Evolutionary conservation across 2,329 filamentous ascomycete species (phyloP), one percentile per base, ranked within the genome.

Genomic region (Talaromyces sp.): DNA sequence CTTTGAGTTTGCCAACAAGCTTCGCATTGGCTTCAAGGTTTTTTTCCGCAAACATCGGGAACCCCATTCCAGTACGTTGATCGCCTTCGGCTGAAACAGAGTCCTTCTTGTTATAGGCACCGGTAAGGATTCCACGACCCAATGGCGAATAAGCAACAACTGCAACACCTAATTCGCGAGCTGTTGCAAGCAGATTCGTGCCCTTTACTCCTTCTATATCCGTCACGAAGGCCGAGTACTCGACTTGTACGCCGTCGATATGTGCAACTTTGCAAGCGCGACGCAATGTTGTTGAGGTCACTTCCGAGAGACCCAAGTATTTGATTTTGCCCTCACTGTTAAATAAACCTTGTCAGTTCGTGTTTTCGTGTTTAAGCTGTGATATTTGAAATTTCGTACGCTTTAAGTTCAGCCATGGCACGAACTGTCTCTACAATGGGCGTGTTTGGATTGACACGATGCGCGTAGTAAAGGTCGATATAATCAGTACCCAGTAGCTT

Each of bases 201-300:
- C 63, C 63, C 13, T 11, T 35, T 16, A 82, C 13, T 27, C 37
- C 60, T n/a, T 86, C 84, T 50, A 86, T 84, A 47, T 84, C 82
- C 7, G 79, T 72, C 1, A 76, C 75, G 69, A 84, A 85, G 0
- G 81, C 78, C 3, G 77, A 82, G 72, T 83, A 86, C 69, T 86
- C 84, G 57, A 84, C 78, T 73, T 87, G 83, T n/a, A 83, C 80
- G 9, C 81, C 82, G 4, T 80, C 74, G 62, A 87, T 82, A 6
- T 79, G 83, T 64, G 82, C 78, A 3, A 86, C 75, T 14, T 75
- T 77, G 70, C 75, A 71, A 4, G 85, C 85, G 19, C 84, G 79
- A 6, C 81, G 79, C 41, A 87, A 77, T 0, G 84, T 83, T 8
- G 75, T 73, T 4, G 82, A 80, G 31, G 78, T 80, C 63, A 81